Evolutionary conservation across 768 basidiomycete genomes (phyloP), one percentile per base, ranked within the genome.

Genomic region (Lactarius sanguifluus): DNA sequence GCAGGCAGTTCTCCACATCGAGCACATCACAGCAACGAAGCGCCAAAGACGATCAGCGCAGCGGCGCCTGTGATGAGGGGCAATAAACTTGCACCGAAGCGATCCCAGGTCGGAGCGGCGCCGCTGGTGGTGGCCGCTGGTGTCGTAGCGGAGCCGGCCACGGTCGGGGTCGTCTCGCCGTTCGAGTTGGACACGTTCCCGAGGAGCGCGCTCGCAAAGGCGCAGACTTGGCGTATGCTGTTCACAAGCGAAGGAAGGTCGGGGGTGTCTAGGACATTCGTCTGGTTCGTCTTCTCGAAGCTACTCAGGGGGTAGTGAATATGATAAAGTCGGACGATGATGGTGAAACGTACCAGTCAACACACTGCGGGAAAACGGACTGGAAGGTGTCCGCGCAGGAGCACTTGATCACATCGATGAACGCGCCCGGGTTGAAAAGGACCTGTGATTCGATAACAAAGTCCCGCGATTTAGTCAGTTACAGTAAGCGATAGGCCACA

Each of bases 351-450:
- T 57, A 87, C 85, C 88, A 89, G 71, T 89, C 86, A 45, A 85
- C 85, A 66, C 87, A 90, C 78, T 89, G 86, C 43, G 87, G 87
- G 75, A 82, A 81, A 12, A 73, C 75, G 58, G 75, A 67, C 65
- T 80, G 75, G 73, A 82, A 82, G 3, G 81, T 79, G 56, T 81
- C 79, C 3, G 80, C 77, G 72, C 88, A 90, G 5, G 86, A 80
- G 75, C 88, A 88, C 75, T 83, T 80, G 72, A 88, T 87, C 55
- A 86, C 79, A 70, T 82, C 80, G 67, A 87, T 78, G 75, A 88
- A 88, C 1, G 82, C 83, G 34, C 84, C 82, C 1, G 87, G 87
- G 68, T 88, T 86, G 70, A 84, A 84, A 55, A 88, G 81, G 69
- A 89, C 79, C 87, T 88, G 20, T n/a, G 28, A 40, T 52, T 16